phyloP scores from a whole-genome alignment of 2,329 filamentous ascomycete genomes.

The Fusarium luffae region DNA sequence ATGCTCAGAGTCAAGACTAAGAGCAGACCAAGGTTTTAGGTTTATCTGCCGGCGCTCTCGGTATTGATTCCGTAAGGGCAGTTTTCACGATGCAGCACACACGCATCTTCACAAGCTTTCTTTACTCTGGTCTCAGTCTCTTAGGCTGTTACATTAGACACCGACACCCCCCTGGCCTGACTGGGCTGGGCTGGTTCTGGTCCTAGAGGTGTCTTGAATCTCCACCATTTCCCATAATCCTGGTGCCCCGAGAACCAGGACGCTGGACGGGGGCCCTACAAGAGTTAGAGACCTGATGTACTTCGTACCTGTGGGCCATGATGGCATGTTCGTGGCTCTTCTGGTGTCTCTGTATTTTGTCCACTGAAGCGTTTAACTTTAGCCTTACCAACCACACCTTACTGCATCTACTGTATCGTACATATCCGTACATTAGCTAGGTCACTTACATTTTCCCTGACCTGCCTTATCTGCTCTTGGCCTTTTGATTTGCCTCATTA shows the following conservation, averaged over 20 bases:
- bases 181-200: neutral
- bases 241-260: conserved; percentile 47
- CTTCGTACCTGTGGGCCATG: conserved; percentile 15
- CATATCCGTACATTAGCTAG: conserved; percentile 4
- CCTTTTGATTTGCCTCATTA: conserved; percentile 26
- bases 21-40: conserved; percentile 28
- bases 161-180: conserved; percentile 15
- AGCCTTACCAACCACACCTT: conserved; percentile 7
- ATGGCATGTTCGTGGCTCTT: conserved; percentile 6
- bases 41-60: conserved; percentile 41
- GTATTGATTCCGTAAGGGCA: conserved; percentile 43
- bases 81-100: conserved; percentile 19
- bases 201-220: conserved; percentile 2
- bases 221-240: conserved; percentile 38
- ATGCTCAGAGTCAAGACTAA: conserved; percentile 3
- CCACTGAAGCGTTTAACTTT: conserved; percentile 14
- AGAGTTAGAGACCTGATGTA: neutral
- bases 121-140: conserved; percentile 6
- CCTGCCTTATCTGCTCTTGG: conserved; percentile 26
- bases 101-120: conserved; percentile 26
- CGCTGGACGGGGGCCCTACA: conserved; percentile 30
- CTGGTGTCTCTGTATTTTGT: conserved; percentile 5
- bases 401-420: conserved; percentile 10
- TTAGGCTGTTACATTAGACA: conserved; percentile 15
- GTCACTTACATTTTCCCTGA: conserved; percentile 7